Conservation (phyloP, 768 basidiomycete genomes). For the Phallus indusiatus region DNA sequence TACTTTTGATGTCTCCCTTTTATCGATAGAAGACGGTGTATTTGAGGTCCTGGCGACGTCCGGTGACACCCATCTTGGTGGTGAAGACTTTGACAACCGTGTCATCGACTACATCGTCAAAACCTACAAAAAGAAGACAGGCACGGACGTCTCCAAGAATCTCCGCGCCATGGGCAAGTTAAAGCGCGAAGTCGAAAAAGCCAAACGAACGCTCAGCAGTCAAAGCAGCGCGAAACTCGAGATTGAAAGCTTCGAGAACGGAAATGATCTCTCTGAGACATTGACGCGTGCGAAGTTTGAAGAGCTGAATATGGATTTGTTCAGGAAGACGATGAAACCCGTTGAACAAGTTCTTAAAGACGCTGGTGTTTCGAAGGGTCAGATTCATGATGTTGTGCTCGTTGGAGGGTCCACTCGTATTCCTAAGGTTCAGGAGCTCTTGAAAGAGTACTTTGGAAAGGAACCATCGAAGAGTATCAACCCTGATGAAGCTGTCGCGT, state of each 20-base stretch:
- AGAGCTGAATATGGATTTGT: conserved; percentile 43
- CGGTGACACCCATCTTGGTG: conserved; percentile 34
- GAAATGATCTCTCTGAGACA: conserved; percentile 40
- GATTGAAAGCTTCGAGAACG: conserved; percentile 41
- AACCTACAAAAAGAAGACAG: conserved; percentile 35
- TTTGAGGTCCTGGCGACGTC: conserved; percentile 29
- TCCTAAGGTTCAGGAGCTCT: conserved; percentile 43
- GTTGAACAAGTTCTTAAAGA: conserved; percentile 47
- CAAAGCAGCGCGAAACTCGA: conserved; percentile 39
- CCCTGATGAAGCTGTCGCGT: conserved; percentile 48
- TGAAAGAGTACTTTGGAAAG: conserved; percentile 42
- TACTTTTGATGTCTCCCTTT: conserved; percentile 31
- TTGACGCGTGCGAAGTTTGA: conserved; percentile 46
- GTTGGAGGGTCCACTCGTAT: conserved; percentile 42
- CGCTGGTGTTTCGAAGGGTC: conserved; percentile 40
- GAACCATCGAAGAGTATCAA: conserved; percentile 44
- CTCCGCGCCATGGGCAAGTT: conserved; percentile 40
- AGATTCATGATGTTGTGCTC: conserved; percentile 35
- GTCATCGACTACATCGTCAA: conserved; percentile 40
- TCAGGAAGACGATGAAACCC: conserved; percentile 45
- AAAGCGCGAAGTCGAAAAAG: conserved; percentile 44
- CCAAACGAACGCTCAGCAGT: conserved; percentile 39
- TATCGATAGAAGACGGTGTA: conserved; percentile 33
- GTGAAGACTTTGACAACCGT: conserved; percentile 35
- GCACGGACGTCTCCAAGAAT: conserved; percentile 35